Conservation (phyloP, 163 green algal species). For the Chlorella variabilis region DNA sequence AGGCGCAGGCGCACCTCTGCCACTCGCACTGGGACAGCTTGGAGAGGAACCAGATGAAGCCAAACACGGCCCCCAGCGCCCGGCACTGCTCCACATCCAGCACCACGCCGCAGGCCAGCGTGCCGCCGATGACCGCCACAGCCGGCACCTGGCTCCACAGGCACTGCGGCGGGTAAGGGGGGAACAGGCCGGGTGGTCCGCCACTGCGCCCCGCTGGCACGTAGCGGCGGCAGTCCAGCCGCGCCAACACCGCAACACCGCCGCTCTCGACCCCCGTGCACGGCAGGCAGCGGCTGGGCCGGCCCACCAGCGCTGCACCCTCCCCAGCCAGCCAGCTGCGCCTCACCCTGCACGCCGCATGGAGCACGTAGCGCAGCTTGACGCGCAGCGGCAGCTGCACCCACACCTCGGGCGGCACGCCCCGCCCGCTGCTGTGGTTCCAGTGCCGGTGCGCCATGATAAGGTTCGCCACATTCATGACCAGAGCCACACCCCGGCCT, state of each 20-base stretch:
- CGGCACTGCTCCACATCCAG: constrained; percentile 33
- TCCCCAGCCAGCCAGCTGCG: too few species aligned
- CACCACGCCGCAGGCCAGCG: neutral
- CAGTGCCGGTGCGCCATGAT: constrained; percentile 1
- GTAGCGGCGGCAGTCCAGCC: too few species aligned
- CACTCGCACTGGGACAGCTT: constrained; percentile 12
- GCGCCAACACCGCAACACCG: too few species aligned
- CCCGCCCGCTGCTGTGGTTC: neutral
- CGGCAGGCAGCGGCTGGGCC: too few species aligned
- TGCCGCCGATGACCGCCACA: constrained; percentile 9
- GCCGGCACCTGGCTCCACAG: constrained; percentile 4
- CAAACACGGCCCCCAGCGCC: constrained; percentile 13
- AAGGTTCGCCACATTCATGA: constrained; percentile 7
- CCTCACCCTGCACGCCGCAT: neutral
- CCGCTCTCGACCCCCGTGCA: too few species aligned
- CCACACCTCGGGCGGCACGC: neutral
- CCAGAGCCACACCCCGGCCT: constrained; percentile 25
- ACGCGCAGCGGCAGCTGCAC: neutral
- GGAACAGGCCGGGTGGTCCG: too few species aligned
- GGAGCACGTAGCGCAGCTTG: neutral
- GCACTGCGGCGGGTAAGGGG: neutral
- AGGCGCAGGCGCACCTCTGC: neutral
- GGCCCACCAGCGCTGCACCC: too few species aligned
- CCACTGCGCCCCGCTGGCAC: too few species aligned
- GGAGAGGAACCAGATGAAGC: constrained; percentile 1